These are phyloP conservation scores for Eucalyptus tenuipes DNA, from an alignment of 345 rosid genomes.

Conservation along the genomic window DNA sequence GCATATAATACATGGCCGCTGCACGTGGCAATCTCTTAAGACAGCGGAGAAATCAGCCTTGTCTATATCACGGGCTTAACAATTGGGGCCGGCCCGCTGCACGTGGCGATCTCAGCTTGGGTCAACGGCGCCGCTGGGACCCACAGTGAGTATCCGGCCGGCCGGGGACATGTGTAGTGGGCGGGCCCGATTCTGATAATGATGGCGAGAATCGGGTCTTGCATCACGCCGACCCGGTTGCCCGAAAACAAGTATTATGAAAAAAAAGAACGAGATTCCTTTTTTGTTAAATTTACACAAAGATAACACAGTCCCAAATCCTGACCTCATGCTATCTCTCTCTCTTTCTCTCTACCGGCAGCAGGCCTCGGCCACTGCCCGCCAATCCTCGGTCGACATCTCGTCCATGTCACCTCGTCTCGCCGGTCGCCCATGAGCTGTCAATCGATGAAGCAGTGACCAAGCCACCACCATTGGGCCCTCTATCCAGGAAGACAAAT, in stretches of 20 bases:
- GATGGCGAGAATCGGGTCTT: background rate
- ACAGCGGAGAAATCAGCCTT: background rate
- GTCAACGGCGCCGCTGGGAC: background rate
- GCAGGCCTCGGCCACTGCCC: background rate
- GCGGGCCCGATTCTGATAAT: background rate
- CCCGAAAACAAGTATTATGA: background rate
- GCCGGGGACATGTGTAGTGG: background rate
- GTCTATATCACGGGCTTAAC: background rate
- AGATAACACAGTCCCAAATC: background rate
- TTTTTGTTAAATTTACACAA: background rate
- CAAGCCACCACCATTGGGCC: background rate
- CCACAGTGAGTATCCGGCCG: background rate
- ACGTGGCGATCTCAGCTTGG: background rate
- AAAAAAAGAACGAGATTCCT: background rate
- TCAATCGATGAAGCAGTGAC: accelerated
- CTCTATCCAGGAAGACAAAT: background rate
- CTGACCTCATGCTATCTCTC: background rate
- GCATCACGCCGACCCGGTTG: background rate
- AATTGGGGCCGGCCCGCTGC: background rate
- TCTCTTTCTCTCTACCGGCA: background rate
- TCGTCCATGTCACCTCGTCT: background rate
- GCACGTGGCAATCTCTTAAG: background rate
- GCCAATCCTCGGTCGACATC: background rate
- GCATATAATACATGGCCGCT: background rate
- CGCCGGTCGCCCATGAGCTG: accelerated